A percentile compares a stretch with the other conserved stretches of the same genome.
Evolutionary conservation across 495 filamentous ascomycete species (phyloP).

Genomic region (Tuber melanosporum): DNA sequence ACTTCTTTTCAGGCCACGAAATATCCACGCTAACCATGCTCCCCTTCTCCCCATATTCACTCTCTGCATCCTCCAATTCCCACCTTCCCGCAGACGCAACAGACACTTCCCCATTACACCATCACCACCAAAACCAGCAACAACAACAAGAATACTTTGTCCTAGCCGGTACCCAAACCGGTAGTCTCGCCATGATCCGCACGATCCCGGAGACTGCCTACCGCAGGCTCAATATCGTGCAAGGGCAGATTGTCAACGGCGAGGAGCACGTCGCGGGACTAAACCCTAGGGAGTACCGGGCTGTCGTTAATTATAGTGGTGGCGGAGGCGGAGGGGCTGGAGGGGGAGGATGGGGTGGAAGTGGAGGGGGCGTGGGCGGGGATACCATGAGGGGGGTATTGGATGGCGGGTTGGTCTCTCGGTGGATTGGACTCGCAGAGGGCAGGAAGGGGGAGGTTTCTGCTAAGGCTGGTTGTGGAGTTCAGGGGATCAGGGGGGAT

Average conservation of each 20-base stretch:
- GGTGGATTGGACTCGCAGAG: constrained; percentile 65
- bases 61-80: constrained; percentile 42
- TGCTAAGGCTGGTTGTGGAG: constrained; percentile 55
- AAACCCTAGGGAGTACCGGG: constrained; percentile 72
- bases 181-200: constrained; percentile 67
- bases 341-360: constrained; percentile 45
- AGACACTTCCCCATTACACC: constrained; percentile 18
- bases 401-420: constrained; percentile 55
- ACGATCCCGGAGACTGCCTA: constrained; percentile 73
- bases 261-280: constrained; percentile 71
- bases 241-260: constrained; percentile 66
- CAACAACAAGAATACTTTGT: constrained; percentile 48
- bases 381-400: constrained; percentile 53
- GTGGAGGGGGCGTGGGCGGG: constrained; percentile 51
- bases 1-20: constrained; percentile 79
- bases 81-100: constrained; percentile 38
- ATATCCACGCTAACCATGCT: constrained; percentile 68
- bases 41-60: constrained; percentile 48
- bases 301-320: constrained; percentile 49
- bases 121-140: constrained; percentile 32
- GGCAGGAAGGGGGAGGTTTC: constrained; percentile 64
- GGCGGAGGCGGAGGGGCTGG: constrained; percentile 54
- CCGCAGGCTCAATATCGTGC: constrained; percentile 73
- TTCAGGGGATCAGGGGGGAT: constrained; percentile 55
- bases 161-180: constrained; percentile 65